These are phyloP conservation scores for Tetrapisispora phaffii DNA, from an alignment of 805 yeast genomes.

Conservation along the genomic window DNA sequence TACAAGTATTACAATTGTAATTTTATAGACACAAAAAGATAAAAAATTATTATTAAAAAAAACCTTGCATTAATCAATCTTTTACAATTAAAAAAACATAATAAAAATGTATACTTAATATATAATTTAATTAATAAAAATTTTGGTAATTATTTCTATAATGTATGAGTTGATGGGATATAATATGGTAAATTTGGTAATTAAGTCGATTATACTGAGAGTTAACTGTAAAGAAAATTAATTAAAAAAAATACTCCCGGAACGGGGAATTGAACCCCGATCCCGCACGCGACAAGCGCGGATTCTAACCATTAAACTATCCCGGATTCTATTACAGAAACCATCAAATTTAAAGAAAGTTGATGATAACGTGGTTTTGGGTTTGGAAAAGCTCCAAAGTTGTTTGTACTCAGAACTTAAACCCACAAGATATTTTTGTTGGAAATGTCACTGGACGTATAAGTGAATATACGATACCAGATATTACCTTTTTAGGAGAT, in stretches of 20 bases:
- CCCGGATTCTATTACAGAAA: conserved; percentile 7
- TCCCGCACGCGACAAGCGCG: conserved; percentile 6
- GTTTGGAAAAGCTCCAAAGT: too few species aligned
- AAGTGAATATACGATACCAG: too few species aligned
- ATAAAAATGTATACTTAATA: not conserved
- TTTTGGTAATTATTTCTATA: too few species aligned
- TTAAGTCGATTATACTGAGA: too few species aligned
- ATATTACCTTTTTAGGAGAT: too few species aligned
- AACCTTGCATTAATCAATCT: not conserved
- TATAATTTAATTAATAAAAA: not conserved
- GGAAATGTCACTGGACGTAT: too few species aligned
- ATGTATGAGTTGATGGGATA: not conserved
- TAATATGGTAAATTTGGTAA: too few species aligned
- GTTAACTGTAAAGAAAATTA: not conserved
- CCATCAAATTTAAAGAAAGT: too few species aligned
- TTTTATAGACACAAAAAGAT: not conserved
- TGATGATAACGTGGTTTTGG: too few species aligned
- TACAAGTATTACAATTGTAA: not conserved
- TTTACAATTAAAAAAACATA: not conserved
- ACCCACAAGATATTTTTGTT: too few species aligned
- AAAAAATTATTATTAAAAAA: not conserved
- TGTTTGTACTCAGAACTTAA: too few species aligned
- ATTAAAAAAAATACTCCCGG: not conserved
- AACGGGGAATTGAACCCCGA: conserved; percentile 6
- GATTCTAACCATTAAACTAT: conserved; percentile 12